These are phyloP conservation scores for Physcomitrium patens DNA, from an alignment of 225 moss, liverwort and hornwort genomes.

Conservation along the genomic window DNA sequence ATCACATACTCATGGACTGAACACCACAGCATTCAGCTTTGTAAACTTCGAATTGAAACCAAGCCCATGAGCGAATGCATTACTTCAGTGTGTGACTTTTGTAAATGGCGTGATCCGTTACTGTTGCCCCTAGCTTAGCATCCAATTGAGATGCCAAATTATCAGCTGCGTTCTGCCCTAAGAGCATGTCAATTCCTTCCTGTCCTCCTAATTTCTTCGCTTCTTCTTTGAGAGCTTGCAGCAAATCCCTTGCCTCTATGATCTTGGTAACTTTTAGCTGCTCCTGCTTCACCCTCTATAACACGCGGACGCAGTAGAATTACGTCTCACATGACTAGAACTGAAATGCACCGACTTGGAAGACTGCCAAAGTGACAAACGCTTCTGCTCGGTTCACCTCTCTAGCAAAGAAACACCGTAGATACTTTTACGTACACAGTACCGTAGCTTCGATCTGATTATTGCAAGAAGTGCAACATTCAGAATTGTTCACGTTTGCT, in stretches of 20 bases:
- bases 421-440: neutral
- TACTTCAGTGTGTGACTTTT: constrained; percentile 84
- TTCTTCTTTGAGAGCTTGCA: constrained; percentile 46
- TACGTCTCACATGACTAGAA: constrained; percentile 6
- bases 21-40: constrained; percentile 1
- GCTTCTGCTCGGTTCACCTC: constrained; percentile 3
- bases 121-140: constrained; percentile 57
- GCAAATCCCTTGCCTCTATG: constrained; percentile 44
- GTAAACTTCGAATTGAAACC: neutral
- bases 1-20: constrained; percentile 7
- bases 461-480: neutral
- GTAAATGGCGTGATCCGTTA: constrained; percentile 84
- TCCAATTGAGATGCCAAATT: constrained; percentile 84
- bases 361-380: constrained; percentile 7
- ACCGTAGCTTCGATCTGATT: neutral
- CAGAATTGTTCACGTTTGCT: neutral
- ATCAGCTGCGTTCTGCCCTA: constrained; percentile 65
- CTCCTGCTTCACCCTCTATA: constrained; percentile 87
- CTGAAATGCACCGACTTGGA: neutral
- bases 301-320: constrained; percentile 6
- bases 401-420: neutral
- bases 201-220: constrained; percentile 60
- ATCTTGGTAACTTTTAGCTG: constrained; percentile 69
- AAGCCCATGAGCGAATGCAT: constrained; percentile 20
- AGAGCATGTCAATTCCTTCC: constrained; percentile 65